A percentile compares a stretch with the other conserved stretches of the same genome.
phyloP scores from a whole-genome alignment of 768 basidiomycete genomes.

The Pholiota microspora region DNA sequence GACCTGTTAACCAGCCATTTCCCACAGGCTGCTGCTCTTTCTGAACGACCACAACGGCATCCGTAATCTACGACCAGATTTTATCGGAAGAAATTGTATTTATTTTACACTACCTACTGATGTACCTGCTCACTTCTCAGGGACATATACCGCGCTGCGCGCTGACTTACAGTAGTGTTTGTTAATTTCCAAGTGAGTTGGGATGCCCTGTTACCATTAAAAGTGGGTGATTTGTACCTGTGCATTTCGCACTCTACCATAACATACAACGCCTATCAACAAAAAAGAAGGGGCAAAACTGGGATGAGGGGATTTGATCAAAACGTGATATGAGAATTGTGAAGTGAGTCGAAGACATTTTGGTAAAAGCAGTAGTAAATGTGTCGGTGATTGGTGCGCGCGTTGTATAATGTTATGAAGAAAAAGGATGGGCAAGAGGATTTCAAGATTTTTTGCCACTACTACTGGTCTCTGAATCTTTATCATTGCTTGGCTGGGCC shows the following conservation, averaged over 20 bases:
- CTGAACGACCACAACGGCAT: slow-evolving; percentile 12
- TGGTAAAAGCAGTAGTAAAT: not conserved
- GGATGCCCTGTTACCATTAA: not conserved
- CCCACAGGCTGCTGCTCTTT: slow-evolving; percentile 46
- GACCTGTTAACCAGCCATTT: slow-evolving; percentile 56
- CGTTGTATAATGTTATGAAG: not conserved
- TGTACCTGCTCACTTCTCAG: no score
- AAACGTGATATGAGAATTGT: not conserved
- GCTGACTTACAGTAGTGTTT: not conserved
- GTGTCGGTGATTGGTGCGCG: not conserved
- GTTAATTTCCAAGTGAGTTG: no score
- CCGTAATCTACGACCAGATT: slow-evolving; percentile 2
- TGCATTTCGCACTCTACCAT: slow-evolving; percentile 12
- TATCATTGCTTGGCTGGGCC: not conserved
- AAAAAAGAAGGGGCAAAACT: not conserved
- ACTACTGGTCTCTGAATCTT: not conserved
- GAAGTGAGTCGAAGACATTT: not conserved
- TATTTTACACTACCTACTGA: not conserved
- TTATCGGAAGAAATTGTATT: not conserved
- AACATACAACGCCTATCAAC: slow-evolving; percentile 13
- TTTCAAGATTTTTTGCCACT: not conserved
- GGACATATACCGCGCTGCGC: no score
- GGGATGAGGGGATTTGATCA: not conserved
- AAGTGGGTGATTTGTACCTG: not conserved
- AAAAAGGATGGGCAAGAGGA: not conserved